Conservation (phyloP, 2,329 filamentous ascomycete genomes). For the Xylariaceae sp. region DNA sequence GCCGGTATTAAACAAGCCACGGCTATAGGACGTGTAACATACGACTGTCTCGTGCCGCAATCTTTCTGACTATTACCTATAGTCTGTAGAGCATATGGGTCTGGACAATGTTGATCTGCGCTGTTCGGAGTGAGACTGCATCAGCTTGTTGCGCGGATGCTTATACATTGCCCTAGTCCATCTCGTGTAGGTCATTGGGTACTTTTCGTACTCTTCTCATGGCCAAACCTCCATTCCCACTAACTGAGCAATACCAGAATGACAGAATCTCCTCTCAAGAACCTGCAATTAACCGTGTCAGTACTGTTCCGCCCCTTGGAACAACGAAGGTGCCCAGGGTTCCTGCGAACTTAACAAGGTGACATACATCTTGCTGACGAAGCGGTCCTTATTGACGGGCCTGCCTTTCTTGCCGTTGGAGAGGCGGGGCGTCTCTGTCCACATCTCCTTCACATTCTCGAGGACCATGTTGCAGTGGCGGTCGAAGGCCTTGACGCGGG, state of each 20-base stretch:
- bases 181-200: no score
- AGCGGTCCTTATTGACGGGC: constrained; percentile 94
- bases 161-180: no score
- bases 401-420: constrained; percentile 83
- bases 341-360: not conserved
- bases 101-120: no score
- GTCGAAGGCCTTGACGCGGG: constrained; percentile 97
- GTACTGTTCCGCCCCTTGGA: constrained; percentile 3
- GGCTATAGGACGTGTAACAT: no score
- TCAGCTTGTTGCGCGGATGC: no score
- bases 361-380: constrained; percentile 92
- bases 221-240: constrained; percentile 15
- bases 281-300: constrained; percentile 48
- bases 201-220: no score
- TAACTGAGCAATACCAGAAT: constrained; percentile 82
- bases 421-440: constrained; percentile 86
- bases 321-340: not conserved
- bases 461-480: constrained; percentile 99
- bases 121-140: no score
- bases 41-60: no score
- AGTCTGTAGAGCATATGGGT: no score
- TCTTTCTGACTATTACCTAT: no score
- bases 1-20: not conserved
- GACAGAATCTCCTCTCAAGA: constrained; percentile 81
- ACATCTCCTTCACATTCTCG: constrained; percentile 99